Evolutionary conservation across 306 rosid species (phyloP).

Genomic region (Trifolium fragiferum): DNA sequence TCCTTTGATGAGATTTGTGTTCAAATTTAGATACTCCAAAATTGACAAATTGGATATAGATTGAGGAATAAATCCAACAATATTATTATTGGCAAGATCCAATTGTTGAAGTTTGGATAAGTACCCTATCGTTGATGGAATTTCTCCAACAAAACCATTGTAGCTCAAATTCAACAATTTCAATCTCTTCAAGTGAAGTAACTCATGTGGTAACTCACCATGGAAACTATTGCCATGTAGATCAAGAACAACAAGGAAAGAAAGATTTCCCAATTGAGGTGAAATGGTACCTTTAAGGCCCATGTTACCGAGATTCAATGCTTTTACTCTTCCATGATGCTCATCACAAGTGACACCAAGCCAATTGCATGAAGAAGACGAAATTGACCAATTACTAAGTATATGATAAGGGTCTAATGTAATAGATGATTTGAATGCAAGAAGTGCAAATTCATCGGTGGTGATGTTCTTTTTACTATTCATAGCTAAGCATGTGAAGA

Average conservation of each 20-base stretch:
- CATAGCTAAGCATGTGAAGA: not conserved
- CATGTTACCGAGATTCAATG: slow-evolving; percentile 17
- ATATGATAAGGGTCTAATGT: slow-evolving; percentile 16
- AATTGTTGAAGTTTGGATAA: not conserved
- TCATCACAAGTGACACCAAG: slow-evolving; percentile 22
- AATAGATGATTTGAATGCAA: slow-evolving; percentile 37
- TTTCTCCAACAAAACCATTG: slow-evolving; percentile 15
- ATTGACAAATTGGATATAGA: slow-evolving; percentile 26
- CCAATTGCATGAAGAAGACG: slow-evolving; percentile 24
- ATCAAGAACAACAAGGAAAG: slow-evolving; percentile 38
- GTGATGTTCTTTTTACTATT: not conserved
- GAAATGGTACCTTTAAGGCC: slow-evolving; percentile 27
- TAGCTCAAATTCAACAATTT: not conserved
- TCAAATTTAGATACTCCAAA: not conserved
- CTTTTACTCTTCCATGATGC: not conserved
- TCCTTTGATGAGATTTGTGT: slow-evolving; percentile 10
- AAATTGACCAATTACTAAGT: slow-evolving; percentile 23
- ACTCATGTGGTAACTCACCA: slow-evolving; percentile 19
- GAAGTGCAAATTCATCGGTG: slow-evolving; percentile 21
- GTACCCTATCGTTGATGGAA: not conserved
- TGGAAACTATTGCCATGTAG: not conserved
- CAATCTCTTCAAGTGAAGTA: not conserved
- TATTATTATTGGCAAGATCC: not conserved
- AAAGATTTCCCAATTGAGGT: slow-evolving; percentile 31
- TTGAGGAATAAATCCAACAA: not conserved